A percentile compares a stretch with the other conserved stretches of the same genome.
Evolutionary conservation across 768 basidiomycete genomes (phyloP).

Genomic region (Strobilomyces echinocephalus): DNA sequence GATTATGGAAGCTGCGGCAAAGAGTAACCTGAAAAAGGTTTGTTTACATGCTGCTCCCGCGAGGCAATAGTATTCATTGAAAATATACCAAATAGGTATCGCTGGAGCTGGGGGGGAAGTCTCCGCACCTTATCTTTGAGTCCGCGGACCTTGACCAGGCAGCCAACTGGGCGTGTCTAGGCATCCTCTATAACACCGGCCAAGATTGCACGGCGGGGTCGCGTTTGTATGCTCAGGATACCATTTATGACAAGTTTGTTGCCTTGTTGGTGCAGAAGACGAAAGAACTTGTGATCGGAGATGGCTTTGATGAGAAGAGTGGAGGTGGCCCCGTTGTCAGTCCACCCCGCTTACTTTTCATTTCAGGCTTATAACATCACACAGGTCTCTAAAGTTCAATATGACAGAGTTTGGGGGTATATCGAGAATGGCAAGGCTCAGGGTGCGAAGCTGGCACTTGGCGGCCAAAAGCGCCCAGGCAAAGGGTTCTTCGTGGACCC

Average conservation of each 20-base stretch:
- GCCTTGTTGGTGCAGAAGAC: conserved; percentile 59
- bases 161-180: conserved; percentile 80
- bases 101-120: conserved; percentile 92
- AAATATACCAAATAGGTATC: conserved; percentile 52
- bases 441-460: conserved; percentile 74
- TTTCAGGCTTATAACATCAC: conserved; percentile 6
- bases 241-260: conserved; percentile 82
- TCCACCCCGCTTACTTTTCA: conserved; percentile 9
- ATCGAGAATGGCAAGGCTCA: conserved; percentile 81
- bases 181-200: conserved; percentile 85
- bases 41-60: conserved; percentile 24
- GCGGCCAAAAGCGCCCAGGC: conserved; percentile 70
- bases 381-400: conserved; percentile 79
- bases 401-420: conserved; percentile 81
- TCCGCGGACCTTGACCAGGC: conserved; percentile 85
- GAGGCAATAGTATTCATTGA: conserved; percentile 19
- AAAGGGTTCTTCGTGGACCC: conserved; percentile 90
- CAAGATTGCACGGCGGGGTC: conserved; percentile 94
- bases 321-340: conserved; percentile 82
- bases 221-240: conserved; percentile 83
- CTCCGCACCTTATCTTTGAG: conserved; percentile 83
- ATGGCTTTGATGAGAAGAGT: conserved; percentile 71
- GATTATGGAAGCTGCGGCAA: conserved; percentile 88
- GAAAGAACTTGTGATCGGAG: conserved; percentile 66
- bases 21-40: conserved; percentile 92